Evolutionary conservation across 495 filamentous ascomycete species (phyloP), one percentile per base, ranked within the genome.

Genomic region (Hypoxylon lenormandii): DNA sequence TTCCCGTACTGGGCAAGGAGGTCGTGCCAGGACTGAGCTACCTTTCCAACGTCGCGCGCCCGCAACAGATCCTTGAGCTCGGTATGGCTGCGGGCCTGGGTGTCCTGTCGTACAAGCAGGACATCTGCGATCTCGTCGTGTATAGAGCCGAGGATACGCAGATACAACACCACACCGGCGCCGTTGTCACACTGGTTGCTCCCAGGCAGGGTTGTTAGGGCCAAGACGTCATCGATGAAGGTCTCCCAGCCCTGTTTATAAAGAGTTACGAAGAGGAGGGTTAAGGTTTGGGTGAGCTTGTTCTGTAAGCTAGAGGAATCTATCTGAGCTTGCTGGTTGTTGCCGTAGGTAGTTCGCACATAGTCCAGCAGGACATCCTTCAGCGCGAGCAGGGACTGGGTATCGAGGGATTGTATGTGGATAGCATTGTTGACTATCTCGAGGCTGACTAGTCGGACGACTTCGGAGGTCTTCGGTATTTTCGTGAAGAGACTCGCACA

Each of bases 111-210:
- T 16, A 88, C 85, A n/a, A 97, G 81, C 54, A 97, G 80, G 26
- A 92, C 85, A 81, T 99, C 95, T 47, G 93, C 95, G 77, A 99
- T 96, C 78, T 99, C 95, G 71, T 99, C 95, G 74, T 99, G 95
- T 37, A 99, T 88, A 38, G 92, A 92, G 74, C 88, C 84, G 45
- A 97, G 83, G 66, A 96, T 86, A 48, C 94, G 90, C 37, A 99
- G 83, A 79, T 97, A 99, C 66, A 99, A 86, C 33, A 93, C 80
- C 47, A 95, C 91, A 11, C 92, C 94, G 4, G 83, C 70, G 47
- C 85, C 75, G 78, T 96, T 97, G 74, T 94, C 88, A 56, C 82
- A 83, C 42, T 78, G 79, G 45, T 73, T 69, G 60, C 80, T 80
- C 38, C 81, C 81, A 10, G 85, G 85, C 56, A 85, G 83, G 10